These are phyloP conservation scores for Eleusine coracana DNA, from an alignment of 176 grass and related monocot species.

Conservation along the genomic window DNA sequence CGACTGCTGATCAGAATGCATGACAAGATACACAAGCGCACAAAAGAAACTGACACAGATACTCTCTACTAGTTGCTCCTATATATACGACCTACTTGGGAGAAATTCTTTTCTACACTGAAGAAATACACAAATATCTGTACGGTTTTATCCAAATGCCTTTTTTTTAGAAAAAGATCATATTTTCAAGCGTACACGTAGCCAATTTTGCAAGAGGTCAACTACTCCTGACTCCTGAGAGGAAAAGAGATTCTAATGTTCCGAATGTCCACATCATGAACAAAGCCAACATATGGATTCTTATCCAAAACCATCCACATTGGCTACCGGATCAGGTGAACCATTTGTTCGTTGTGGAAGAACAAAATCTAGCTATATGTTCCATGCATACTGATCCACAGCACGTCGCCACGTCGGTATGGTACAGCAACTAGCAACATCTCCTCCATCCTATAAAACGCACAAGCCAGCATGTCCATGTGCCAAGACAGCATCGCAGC, in stretches of 20 bases:
- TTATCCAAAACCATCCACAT: constrained; percentile 31
- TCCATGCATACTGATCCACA: not conserved
- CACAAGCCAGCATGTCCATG: not conserved
- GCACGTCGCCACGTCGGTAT: no score
- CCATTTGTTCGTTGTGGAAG: constrained; percentile 12
- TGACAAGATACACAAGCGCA: no score
- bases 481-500: not conserved
- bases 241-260: not conserved
- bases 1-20: no score
- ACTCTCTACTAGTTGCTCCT: no score
- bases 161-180: not conserved
- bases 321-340: not conserved
- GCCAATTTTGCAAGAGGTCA: not conserved
- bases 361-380: constrained; percentile 14
- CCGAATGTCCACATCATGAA: not conserved
- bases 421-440: not conserved
- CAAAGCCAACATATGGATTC: not conserved
- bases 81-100: no score
- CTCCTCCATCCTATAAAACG: constrained; percentile 20
- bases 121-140: no score
- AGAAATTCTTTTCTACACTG: no score
- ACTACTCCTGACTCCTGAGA: no score
- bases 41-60: no score
- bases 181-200: not conserved
- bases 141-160: no score